Evolutionary conservation across 352 stramenopile genomes (phyloP).

Genomic region (Phytophthora pseudosyringae): DNA sequence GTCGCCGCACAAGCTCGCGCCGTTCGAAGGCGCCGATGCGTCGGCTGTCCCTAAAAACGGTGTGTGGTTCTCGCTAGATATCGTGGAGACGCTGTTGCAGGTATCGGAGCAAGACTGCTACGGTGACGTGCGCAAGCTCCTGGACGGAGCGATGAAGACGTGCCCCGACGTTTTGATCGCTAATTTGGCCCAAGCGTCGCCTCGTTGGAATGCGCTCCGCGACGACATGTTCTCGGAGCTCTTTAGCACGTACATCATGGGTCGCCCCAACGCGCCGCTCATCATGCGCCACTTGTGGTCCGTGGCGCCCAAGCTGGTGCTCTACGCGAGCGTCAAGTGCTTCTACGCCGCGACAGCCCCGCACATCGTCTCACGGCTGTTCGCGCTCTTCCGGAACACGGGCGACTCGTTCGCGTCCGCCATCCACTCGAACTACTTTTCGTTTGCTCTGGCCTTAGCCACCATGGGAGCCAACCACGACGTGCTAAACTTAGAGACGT

Average conservation of each 20-base stretch:
- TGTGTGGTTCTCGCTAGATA: constrained; percentile 88
- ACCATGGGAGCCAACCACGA: constrained; percentile 90
- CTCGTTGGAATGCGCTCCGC: constrained; percentile 82
- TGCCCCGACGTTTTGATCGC: constrained; percentile 89
- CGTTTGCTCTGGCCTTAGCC: constrained; percentile 81
- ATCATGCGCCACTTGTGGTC: constrained; percentile 91
- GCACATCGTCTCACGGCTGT: constrained; percentile 83
- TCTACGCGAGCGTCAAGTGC: constrained; percentile 89
- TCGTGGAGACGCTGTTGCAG: constrained; percentile 80
- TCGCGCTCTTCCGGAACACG: constrained; percentile 86
- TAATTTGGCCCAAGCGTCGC: constrained; percentile 78
- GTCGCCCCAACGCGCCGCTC: constrained; percentile 81
- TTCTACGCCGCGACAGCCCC: constrained; percentile 83
- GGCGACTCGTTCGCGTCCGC: constrained; percentile 80
- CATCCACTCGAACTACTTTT: constrained; percentile 91
- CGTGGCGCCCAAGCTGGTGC: constrained; percentile 84
- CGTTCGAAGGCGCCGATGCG: constrained; percentile 88
- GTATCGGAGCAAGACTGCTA: constrained; percentile 89
- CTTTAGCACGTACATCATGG: constrained; percentile 89
- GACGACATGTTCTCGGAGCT: constrained; percentile 90
- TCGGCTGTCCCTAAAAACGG: constrained; percentile 86
- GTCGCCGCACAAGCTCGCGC: constrained; percentile 79
- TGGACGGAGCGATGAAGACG: constrained; percentile 82
- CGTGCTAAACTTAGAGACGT: constrained; percentile 84
- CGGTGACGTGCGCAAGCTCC: constrained; percentile 77